These are phyloP conservation scores for Botryotinia globosa DNA, from an alignment of 2,329 filamentous ascomycete genomes.

Conservation along the genomic window DNA sequence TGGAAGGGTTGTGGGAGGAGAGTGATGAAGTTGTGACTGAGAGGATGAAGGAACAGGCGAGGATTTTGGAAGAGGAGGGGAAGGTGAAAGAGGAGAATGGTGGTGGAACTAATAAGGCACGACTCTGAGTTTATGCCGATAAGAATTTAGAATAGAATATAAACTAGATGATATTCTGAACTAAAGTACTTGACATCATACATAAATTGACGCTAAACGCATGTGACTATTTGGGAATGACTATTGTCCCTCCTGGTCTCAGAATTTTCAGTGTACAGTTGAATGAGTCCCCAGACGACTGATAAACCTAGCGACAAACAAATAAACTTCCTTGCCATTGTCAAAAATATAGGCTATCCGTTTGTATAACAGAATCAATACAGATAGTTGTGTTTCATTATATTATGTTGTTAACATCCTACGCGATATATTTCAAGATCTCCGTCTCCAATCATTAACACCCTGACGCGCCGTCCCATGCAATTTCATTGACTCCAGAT, in stretches of 20 bases:
- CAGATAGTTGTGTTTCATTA: neutral
- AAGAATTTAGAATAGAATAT: neutral
- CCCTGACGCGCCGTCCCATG: conserved; percentile 20
- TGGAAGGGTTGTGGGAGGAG: conserved; percentile 45
- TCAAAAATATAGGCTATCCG: neutral
- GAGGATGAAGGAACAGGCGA: conserved; percentile 39
- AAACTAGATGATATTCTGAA: neutral
- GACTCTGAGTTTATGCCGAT: conserved; percentile 34
- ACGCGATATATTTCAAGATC: neutral
- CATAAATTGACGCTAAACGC: neutral
- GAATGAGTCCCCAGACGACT: neutral
- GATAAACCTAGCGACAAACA: neutral
- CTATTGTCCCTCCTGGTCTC: neutral
- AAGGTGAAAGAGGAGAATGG: conserved; percentile 6
- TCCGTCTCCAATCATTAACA: conserved; percentile 3
- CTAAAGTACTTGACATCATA: neutral
- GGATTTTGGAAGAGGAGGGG: conserved; percentile 21
- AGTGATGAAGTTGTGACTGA: conserved; percentile 45
- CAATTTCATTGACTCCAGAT: conserved; percentile 8
- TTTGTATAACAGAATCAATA: neutral
- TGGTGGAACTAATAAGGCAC: conserved; percentile 34
- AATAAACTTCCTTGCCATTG: neutral
- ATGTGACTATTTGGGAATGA: neutral
- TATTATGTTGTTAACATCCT: conserved; percentile 5
- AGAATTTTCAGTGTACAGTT: neutral